Evolutionary conservation across 2,329 filamentous ascomycete genomes (phyloP).

Genomic region (Ramularia collo-cygni): DNA sequence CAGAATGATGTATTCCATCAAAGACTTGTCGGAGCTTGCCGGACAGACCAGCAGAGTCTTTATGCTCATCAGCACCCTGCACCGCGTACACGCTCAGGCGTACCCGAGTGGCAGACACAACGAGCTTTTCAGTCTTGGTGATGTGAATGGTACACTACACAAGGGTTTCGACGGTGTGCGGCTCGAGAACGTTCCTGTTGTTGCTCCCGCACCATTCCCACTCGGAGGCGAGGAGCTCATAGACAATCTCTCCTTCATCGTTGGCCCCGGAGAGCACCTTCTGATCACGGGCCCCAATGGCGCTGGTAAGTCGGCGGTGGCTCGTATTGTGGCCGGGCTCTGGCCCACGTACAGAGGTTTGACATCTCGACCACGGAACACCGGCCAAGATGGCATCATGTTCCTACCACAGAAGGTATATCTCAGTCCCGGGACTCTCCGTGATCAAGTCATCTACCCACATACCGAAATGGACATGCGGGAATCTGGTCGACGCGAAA

Average conservation of each 20-base stretch:
- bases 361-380: constrained; percentile 73
- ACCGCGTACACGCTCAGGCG: constrained; percentile 84
- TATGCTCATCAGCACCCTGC: constrained; percentile 87
- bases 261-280: constrained; percentile 85
- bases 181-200: constrained; percentile 85
- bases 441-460: constrained; percentile 96
- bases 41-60: constrained; percentile 96
- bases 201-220: constrained; percentile 82
- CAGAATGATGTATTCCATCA: constrained; percentile 99
- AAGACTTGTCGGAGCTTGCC: constrained; percentile 90
- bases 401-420: constrained; percentile 94
- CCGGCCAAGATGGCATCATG: constrained; percentile 80
- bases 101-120: constrained; percentile 64
- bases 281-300: constrained; percentile 94
- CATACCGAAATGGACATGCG: constrained; percentile 94
- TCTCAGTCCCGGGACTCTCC: constrained; percentile 80
- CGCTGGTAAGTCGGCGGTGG: constrained; percentile 83
- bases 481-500: constrained; percentile 67
- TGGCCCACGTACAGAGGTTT: constrained; percentile 96
- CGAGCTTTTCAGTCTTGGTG: constrained; percentile 81
- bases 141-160: constrained; percentile 89
- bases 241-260: constrained; percentile 80
- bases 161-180: constrained; percentile 92
- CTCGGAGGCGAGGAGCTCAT: constrained; percentile 87
- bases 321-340: constrained; percentile 79